Evolutionary conservation across 1,284 basidiomycete species (phyloP), one percentile per base, ranked within the genome.

Genomic region (Salmacisia buchloeana): DNA sequence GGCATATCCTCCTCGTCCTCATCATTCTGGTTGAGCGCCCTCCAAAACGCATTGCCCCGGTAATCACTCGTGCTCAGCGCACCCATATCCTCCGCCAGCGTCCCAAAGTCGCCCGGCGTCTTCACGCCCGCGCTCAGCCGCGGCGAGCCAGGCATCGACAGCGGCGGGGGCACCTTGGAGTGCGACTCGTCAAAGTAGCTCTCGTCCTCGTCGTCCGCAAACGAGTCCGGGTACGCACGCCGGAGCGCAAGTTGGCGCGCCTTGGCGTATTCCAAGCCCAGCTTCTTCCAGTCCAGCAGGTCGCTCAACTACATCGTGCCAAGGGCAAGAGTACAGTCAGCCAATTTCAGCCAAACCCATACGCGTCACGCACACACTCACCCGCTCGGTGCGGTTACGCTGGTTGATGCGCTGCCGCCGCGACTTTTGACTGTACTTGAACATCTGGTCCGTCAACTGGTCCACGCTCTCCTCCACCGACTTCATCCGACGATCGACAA

Each of bases 261-360:
- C 83, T 97, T 98, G 79, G 89, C 89, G 81, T 98, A 98, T 81
- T 98, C 94, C 70, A 97, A 87, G 3, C 94, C 94, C 29, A 98
- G 83, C 74, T 93, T 92, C 84, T 98, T 98, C 94, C 94, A 97
- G 81, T 98, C 94, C 65, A 98, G 84, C 62, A 98, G 81, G 49
- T 94, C 94, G 21, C 84, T 71, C 5, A 76, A 67, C 49, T 54
- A 29, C 29, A n/a, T n/a, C 18, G 2, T 38, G 4, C n/a, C 29
- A 35, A 23, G 1, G 6, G 34, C 43, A n/a, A 41, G 35, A 35
- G 21, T 3, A 5, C 7, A 57, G 4, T 5, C 36, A 31, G 54
- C 39, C 25, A 12, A 29, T 49, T 12, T 4, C 12, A 25, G 2
- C 35, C 15, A 31, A 35, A 4, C 27, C 23, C 15, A 34, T 6